Evolutionary conservation across 768 basidiomycete species (phyloP).

Genomic region (Leccinum pellstonianum): DNA sequence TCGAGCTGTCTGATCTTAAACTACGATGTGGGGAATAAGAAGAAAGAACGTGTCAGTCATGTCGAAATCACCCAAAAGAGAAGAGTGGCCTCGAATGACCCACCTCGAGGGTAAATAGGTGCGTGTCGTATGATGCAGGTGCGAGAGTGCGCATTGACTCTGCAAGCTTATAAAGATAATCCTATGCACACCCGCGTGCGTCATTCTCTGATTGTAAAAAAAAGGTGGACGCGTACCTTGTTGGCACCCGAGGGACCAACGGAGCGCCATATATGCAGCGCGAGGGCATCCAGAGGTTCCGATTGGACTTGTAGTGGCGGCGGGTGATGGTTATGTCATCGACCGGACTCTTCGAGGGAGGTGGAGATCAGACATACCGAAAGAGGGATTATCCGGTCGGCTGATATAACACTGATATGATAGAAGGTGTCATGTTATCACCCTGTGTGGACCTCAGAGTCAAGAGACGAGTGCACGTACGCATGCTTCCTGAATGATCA

Average conservation of each 20-base stretch:
- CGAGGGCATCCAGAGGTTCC: constrained; percentile 67
- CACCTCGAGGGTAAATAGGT: constrained; percentile 77
- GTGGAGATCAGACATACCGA: constrained; percentile 48
- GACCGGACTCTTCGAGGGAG: too few species aligned
- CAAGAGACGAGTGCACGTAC: neutral
- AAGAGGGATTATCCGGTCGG: constrained; percentile 82
- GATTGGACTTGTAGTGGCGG: constrained; percentile 59
- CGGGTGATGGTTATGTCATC: neutral
- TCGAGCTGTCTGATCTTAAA: constrained; percentile 16
- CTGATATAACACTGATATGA: constrained; percentile 76
- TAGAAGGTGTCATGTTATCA: neutral
- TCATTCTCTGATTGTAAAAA: neutral
- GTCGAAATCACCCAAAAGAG: neutral
- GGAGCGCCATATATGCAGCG: constrained; percentile 66
- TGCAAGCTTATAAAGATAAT: constrained; percentile 81
- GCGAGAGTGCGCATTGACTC: constrained; percentile 69
- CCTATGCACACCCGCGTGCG: constrained; percentile 42
- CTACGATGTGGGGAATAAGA: neutral
- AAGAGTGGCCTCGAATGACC: constrained; percentile 6
- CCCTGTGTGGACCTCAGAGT: neutral
- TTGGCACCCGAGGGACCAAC: constrained; percentile 87
- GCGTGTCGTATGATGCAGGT: constrained; percentile 69
- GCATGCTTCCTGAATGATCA: constrained; percentile 44
- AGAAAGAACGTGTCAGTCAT: neutral
- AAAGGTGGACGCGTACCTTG: constrained; percentile 52